Evolutionary conservation across 169 alveolate genomes (phyloP).

Genomic region (Cystoisospora suis): DNA sequence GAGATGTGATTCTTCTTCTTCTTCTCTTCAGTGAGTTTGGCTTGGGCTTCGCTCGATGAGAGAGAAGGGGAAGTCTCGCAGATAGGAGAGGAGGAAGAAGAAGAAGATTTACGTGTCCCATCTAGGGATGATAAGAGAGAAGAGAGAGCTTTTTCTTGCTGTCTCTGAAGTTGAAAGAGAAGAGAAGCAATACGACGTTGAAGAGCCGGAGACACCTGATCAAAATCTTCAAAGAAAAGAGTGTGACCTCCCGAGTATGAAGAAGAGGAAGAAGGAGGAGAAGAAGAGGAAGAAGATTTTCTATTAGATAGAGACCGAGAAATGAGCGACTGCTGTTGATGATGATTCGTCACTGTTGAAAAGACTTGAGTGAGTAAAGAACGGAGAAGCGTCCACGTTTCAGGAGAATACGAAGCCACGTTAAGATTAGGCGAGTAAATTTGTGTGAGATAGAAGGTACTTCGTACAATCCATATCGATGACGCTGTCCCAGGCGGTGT

Average conservation of each 20-base stretch:
- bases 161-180: neutral
- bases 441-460: neutral
- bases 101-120: too few relatives aligned
- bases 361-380: neutral
- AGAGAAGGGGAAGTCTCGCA: too few relatives aligned
- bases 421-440: neutral
- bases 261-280: conserved; percentile 1
- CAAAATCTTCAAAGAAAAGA: conserved; percentile 7
- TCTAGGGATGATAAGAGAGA: too few relatives aligned
- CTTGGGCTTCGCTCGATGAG: too few relatives aligned
- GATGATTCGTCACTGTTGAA: neutral
- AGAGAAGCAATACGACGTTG: conserved; percentile 38
- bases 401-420: neutral
- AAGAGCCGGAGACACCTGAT: neutral
- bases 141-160: neutral
- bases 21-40: too few relatives aligned
- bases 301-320: neutral
- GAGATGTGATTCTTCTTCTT: too few relatives aligned
- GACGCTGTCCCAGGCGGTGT: neutral
- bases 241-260: neutral
- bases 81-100: too few relatives aligned
- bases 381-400: neutral
- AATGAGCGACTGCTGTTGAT: neutral
- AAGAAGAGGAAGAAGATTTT: neutral
- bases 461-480: neutral